Conservation (phyloP, 169 alveolate species). For the Plasmodium knowlesi region DNA sequence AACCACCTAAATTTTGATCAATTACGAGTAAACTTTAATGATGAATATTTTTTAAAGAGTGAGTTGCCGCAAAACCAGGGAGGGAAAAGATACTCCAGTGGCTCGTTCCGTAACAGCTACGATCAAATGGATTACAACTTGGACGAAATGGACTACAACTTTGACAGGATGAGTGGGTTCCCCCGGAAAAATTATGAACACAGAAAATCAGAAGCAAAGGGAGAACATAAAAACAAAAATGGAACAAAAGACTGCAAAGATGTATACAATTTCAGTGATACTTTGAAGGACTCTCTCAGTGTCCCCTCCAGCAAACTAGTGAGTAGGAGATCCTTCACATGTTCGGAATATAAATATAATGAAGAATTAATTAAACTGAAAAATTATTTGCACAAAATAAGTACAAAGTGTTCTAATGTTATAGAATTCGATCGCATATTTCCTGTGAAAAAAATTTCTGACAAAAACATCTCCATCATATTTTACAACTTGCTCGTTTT, state of each 20-base stretch:
- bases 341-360: constrained; percentile 32
- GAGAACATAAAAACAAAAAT: background rate
- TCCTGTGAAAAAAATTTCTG: constrained; percentile 32
- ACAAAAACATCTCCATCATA: constrained; percentile 33
- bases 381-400: constrained; percentile 55
- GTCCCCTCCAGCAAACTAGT: constrained; percentile 71
- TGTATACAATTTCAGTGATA: constrained; percentile 43
- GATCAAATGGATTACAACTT: constrained; percentile 43
- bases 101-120: background rate
- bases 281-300: constrained; percentile 49
- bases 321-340: constrained; percentile 53
- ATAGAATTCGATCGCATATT: constrained; percentile 47
- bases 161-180: constrained; percentile 33
- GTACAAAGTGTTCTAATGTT: background rate
- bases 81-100: background rate
- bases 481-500: constrained; percentile 65
- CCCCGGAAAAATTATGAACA: constrained; percentile 9
- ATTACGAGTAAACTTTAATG: constrained; percentile 41
- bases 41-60: constrained; percentile 28
- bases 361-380: constrained; percentile 62
- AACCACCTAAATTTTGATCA: constrained; percentile 22
- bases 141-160: constrained; percentile 28
- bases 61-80: constrained; percentile 7
- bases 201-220: background rate
- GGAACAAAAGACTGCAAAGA: background rate